Evolutionary conservation across 148 eudicot species (phyloP), one percentile per base, ranked within the genome.

Genomic region (Camellia sinensis): DNA sequence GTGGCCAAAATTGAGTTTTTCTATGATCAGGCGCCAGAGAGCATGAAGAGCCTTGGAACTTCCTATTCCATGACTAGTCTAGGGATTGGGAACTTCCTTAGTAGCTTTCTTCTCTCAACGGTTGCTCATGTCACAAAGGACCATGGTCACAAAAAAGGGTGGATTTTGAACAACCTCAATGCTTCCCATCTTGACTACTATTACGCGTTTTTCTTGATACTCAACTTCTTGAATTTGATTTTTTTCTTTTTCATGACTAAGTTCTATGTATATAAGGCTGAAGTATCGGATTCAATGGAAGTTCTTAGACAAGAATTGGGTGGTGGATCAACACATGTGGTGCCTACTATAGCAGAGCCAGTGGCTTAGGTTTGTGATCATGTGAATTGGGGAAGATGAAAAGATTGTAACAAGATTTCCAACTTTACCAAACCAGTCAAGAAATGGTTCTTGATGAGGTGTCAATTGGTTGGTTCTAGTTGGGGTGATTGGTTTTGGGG

Each of bases 121-220:
- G 82, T 80, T 7, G 44, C 82, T 65, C 73, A 57, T 21, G n/a
- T 80, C 82, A 80, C 82, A 19, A 74, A 80, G 37, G 66, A 64
- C 56, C 78, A 66, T n/a, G 78, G 82, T 66, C 78, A 80, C 14
- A 54, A 59, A 6, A 54, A 59, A 6, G 82, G 82, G 7, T 80
- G 82, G 82, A 80, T 80, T 75, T 40, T 80, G 69, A 74, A 80
- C 44, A 80, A 80, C 82, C 82, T 80, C 48, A 80, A 80, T 50
- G 78, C 62, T 73, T 80, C 82, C 50, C 82, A 74, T 67, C 82
- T 80, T 15, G 78, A 80, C 63, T 80, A 80, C 43, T 80, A 80
- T 52, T 80, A 64, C 48, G 78, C 78, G 18, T 80, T 80, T 40
- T 66, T 80, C 17, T 44, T 65, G 0, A 66, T 80, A 40, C 69